Conservation (phyloP, 495 filamentous ascomycete species). For the Xylaria sp. region DNA sequence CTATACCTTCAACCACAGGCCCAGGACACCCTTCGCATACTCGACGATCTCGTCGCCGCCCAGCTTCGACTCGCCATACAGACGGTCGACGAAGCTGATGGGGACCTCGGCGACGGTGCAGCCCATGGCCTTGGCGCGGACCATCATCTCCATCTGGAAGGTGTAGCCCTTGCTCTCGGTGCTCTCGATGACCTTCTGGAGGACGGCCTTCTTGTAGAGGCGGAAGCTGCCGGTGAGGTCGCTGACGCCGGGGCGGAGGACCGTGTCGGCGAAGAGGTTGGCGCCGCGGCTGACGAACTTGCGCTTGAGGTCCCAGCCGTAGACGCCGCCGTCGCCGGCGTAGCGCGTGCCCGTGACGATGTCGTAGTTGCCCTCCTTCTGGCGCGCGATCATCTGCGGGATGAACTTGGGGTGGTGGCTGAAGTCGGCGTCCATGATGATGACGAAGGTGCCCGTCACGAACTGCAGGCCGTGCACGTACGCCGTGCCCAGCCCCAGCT, state of each 20-base stretch:
- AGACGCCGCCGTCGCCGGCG: constrained; percentile 88
- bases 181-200: constrained; percentile 87
- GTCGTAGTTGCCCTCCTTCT: constrained; percentile 76
- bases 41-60: constrained; percentile 97
- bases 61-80: constrained; percentile 95
- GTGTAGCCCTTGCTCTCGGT: constrained; percentile 96
- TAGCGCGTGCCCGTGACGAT: constrained; percentile 98
- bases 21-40: constrained; percentile 92
- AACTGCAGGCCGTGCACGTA: constrained; percentile 95
- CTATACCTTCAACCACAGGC: constrained; percentile 86
- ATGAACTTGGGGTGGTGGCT: constrained; percentile 98
- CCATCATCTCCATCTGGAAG: constrained; percentile 95
- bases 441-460: constrained; percentile 87
- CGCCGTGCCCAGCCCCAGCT: constrained; percentile 94
- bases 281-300: constrained; percentile 91
- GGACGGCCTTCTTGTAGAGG: constrained; percentile 87
- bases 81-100: constrained; percentile 92
- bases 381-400: constrained; percentile 80
- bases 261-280: constrained; percentile 94
- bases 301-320: constrained; percentile 96
- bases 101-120: constrained; percentile 91
- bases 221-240: constrained; percentile 95
- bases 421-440: constrained; percentile 99
- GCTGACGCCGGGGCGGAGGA: constrained; percentile 92
- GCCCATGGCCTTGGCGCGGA: constrained; percentile 91